Base-by-base conservation (phyloP, 768 basidiomycete species). In the Austroboletus festivus region DNA sequence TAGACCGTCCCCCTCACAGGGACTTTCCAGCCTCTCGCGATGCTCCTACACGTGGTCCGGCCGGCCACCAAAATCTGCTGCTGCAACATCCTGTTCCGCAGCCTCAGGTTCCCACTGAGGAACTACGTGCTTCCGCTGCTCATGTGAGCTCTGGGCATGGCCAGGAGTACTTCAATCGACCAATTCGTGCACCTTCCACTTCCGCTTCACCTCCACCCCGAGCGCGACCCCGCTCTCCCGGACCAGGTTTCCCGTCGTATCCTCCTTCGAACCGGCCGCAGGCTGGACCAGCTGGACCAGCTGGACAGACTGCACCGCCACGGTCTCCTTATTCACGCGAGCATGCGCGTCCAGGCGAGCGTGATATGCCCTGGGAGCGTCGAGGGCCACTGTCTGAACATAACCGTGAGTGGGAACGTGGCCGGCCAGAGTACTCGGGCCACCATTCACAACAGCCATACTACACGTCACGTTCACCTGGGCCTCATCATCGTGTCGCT, bases 11-110 rank as follows among this genome's bases (percentile, higher is more conserved):
- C 22, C 57, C 62, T 50, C 68, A 77, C 34, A 77, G 84, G 18
- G 83, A 86, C 47, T 81, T 81, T 55, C 73, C 77, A 22, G 69
- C 67, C 10, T 68, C 74, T 42, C 76, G 79, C 20, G 79, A 81
- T 0, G 61, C 42, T 0, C 42, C 56, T 23, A 62, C 67, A 30
- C 77, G 84, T 30, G 83, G 80, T 11, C 83, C 81, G 5, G 66
- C 72, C 4, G 78, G 80, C 13, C 78, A 79, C 52, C 80, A 76
- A 52, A 77, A 66, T 43, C 60, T 84, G 38, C 69, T 86, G 8
- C 69, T 89, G 1, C 88, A 89, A 43, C 86, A 86, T 51, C 82
- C 83, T 13, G 73, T 80, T 11, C 79, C 85, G 2, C 82, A 84
- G 44, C 78, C 79, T 44, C 76, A 78, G 52, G 71, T 72, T 12